These are phyloP conservation scores for Triadica sebifera DNA, from an alignment of 345 rosid genomes.

Conservation along the genomic window DNA sequence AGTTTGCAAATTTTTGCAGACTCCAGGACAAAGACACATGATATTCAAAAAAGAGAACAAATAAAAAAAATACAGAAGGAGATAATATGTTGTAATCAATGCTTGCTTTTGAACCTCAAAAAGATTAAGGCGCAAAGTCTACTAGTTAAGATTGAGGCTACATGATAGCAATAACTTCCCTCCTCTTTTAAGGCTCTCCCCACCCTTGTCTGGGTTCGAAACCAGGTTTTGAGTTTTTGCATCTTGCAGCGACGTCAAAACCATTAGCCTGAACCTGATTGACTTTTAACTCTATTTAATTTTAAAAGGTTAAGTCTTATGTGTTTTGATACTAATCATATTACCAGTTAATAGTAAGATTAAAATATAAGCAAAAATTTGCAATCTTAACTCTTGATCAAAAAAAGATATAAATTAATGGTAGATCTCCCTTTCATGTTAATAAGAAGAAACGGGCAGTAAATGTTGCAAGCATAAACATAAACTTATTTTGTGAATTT, in stretches of 20 bases:
- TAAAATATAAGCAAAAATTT: background rate
- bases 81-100: background rate
- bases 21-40: background rate
- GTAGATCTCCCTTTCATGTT: background rate
- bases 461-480: no score
- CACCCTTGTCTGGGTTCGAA: background rate
- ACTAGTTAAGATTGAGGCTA: background rate
- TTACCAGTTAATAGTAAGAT: background rate
- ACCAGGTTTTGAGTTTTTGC: background rate
- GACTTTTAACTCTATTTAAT: background rate
- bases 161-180: background rate
- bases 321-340: background rate
- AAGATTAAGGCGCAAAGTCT: background rate
- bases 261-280: background rate
- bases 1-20: background rate
- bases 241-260: background rate
- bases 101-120: background rate
- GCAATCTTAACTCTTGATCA: background rate
- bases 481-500: background rate
- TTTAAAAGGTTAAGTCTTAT: background rate
- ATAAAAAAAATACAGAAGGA: background rate
- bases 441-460: background rate
- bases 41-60: background rate
- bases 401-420: background rate
- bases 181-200: background rate